phyloP scores from a whole-genome alignment of 1,284 basidiomycete genomes.

The Ceratobasidium sp. region DNA sequence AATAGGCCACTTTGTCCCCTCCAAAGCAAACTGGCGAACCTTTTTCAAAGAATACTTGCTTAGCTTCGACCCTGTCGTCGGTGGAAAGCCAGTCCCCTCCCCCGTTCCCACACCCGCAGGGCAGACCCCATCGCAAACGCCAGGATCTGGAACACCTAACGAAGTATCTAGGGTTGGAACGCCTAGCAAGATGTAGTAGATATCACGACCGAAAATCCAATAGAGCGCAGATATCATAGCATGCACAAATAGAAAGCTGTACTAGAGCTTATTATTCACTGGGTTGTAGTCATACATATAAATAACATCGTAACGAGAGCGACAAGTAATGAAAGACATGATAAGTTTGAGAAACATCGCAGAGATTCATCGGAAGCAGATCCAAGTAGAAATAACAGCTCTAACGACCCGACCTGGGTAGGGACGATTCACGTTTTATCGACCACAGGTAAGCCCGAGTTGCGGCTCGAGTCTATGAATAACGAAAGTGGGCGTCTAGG shows the following conservation, averaged over 20 bases:
- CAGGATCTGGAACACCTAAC: neutral
- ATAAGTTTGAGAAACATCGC: too few relatives aligned
- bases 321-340: too few relatives aligned
- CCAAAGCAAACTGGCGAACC: slow-evolving; percentile 72
- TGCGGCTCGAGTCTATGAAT: slow-evolving; percentile 19
- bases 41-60: slow-evolving; percentile 65
- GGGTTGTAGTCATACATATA: too few relatives aligned
- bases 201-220: neutral
- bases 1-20: slow-evolving; percentile 83
- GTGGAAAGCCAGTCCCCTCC: neutral
- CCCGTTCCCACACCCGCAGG: neutral
- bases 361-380: too few relatives aligned
- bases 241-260: too few relatives aligned
- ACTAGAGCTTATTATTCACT: too few relatives aligned
- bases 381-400: too few relatives aligned
- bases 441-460: slow-evolving; percentile 13
- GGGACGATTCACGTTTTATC: slow-evolving; percentile 5
- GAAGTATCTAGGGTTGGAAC: slow-evolving; percentile 14
- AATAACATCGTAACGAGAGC: too few relatives aligned
- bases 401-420: too few relatives aligned
- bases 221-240: neutral
- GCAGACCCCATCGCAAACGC: slow-evolving; percentile 2
- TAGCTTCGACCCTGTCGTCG: neutral
- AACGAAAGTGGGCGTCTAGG: slow-evolving; percentile 17
- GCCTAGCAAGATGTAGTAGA: slow-evolving; percentile 20